Conservation (phyloP, 495 filamentous ascomycete genomes). For the Pseudevernia furfuracea region DNA sequence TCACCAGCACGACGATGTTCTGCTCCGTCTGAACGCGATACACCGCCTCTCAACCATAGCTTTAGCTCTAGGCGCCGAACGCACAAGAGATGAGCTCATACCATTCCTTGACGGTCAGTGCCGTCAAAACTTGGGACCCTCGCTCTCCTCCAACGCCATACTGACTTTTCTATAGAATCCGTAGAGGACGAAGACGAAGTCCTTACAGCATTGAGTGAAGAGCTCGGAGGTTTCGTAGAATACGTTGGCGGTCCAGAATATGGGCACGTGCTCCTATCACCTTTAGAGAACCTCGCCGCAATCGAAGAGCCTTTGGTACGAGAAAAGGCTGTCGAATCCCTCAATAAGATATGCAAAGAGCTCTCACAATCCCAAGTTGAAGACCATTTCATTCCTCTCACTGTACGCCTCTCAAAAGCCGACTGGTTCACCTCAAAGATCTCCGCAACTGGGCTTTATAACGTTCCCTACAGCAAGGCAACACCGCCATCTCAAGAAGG, state of each 20-base stretch:
- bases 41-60: conserved; percentile 97
- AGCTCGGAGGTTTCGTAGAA: conserved; percentile 91
- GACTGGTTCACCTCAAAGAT: conserved; percentile 99
- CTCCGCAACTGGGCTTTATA: conserved; percentile 91
- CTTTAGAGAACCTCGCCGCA: conserved; percentile 92
- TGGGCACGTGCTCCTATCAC: conserved; percentile 93
- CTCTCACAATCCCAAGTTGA: conserved; percentile 88
- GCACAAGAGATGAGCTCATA: conserved; percentile 95
- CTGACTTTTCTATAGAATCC: conserved; percentile 57
- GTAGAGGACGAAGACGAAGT: conserved; percentile 99
- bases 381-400: conserved; percentile 91
- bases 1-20: conserved; percentile 88
- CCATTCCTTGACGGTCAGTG: conserved; percentile 91
- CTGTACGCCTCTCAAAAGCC: conserved; percentile 91
- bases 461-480: conserved; percentile 83
- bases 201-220: conserved; percentile 90
- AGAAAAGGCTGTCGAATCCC: conserved; percentile 97
- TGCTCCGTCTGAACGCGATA: conserved; percentile 95
- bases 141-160: background rate
- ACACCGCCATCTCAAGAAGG: conserved; percentile 75
- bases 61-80: conserved; percentile 85
- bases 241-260: conserved; percentile 91
- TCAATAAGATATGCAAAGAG: conserved; percentile 96
- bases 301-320: conserved; percentile 96
- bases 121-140: background rate